phyloP scores from a whole-genome alignment of 2,329 filamentous ascomycete species.

The Leptographium galeiforme region DNA sequence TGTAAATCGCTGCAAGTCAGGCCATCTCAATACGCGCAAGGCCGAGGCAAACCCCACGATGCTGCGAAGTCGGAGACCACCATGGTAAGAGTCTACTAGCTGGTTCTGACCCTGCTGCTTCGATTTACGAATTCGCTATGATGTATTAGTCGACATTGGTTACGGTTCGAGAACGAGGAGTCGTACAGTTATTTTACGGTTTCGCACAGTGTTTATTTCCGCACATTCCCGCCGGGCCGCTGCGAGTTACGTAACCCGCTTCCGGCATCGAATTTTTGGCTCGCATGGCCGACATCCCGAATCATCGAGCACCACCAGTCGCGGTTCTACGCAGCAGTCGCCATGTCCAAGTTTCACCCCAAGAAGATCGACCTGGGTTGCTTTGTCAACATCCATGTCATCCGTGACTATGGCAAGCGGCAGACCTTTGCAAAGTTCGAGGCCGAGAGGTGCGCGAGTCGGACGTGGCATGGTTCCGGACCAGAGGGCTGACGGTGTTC shows the following conservation, averaged over 20 bases:
- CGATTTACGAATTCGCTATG: too few species aligned
- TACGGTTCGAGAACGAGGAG: too few species aligned
- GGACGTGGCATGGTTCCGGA: not conserved
- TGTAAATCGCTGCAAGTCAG: too few species aligned
- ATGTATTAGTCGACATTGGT: too few species aligned
- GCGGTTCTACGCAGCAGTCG: constrained; percentile 18
- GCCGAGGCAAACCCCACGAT: too few species aligned
- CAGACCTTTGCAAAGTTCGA: constrained; percentile 81
- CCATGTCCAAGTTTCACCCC: constrained; percentile 73
- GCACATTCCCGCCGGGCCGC: too few species aligned
- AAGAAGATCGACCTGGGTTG: constrained; percentile 84
- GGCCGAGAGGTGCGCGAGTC: constrained; percentile 58
- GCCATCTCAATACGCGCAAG: too few species aligned
- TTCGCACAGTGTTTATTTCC: too few species aligned
- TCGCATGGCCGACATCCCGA: not conserved
- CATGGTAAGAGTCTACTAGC: too few species aligned
- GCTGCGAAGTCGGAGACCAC: too few species aligned
- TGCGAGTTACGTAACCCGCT: not conserved
- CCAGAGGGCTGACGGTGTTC: not conserved
- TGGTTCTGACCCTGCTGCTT: too few species aligned
- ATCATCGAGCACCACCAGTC: not conserved
- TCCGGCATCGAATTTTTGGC: not conserved
- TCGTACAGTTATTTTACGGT: too few species aligned
- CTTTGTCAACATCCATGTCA: constrained; percentile 72
- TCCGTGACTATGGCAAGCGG: constrained; percentile 94